Percentiles rank a stretch among this genome's conserved stretches.
Conservation (phyloP, 2,329 filamentous ascomycete species). For the Ceratocystiopsis sp. region DNA sequence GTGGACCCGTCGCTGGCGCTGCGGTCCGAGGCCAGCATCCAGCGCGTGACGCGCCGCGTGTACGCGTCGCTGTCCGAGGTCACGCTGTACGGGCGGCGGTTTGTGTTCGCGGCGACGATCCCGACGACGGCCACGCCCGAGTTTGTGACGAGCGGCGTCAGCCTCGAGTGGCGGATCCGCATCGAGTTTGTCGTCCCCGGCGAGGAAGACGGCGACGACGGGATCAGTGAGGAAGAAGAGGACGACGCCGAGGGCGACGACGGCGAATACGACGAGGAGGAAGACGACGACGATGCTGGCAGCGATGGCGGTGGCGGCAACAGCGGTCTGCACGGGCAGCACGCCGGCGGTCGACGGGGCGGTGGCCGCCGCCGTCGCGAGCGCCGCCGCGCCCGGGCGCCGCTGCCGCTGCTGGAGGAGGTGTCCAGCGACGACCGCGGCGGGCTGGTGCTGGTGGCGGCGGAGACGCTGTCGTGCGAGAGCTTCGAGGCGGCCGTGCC, state of each 20-base stretch:
- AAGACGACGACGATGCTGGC: not conserved
- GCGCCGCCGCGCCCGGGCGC: not conserved
- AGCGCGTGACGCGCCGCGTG: conserved; percentile 69
- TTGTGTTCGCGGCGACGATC: conserved; percentile 70
- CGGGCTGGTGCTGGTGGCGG: conserved; percentile 53
- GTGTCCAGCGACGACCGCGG: conserved; percentile 66
- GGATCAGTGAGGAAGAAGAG: conserved; percentile 8
- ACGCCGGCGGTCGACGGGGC: not conserved
- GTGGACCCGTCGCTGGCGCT: conserved; percentile 68
- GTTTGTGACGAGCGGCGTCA: conserved; percentile 79
- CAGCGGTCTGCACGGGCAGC: not conserved
- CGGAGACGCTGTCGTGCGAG: conserved; percentile 65
- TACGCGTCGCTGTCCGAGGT: conserved; percentile 67
- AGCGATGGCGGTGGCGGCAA: not conserved
- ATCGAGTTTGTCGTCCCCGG: conserved; percentile 79
- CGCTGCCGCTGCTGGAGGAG: conserved; percentile 51
- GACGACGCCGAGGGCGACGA: conserved; percentile 16
- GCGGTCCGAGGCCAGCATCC: conserved; percentile 69
- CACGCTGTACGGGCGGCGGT: conserved; percentile 60
- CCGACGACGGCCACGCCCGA: conserved; percentile 73
- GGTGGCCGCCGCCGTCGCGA: not conserved
- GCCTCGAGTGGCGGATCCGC: conserved; percentile 71
- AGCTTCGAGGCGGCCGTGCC: conserved; percentile 84
- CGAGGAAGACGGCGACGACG: conserved; percentile 6
- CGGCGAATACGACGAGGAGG: conserved; percentile 4